phyloP scores from a whole-genome alignment of 176 grass and related monocot species.

The Tillandsia leiboldiana region DNA sequence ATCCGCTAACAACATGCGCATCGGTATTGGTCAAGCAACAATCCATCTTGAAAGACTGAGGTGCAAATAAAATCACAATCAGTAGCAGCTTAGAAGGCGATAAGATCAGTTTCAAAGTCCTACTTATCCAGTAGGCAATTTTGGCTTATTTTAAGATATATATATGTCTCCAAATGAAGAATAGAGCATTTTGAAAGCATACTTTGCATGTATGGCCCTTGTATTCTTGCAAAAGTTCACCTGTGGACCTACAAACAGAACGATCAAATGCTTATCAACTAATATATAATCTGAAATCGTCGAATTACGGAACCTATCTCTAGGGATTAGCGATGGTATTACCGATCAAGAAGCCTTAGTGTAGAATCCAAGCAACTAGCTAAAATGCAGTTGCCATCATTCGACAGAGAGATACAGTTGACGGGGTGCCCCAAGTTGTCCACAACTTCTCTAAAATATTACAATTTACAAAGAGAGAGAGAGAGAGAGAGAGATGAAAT shows the following conservation, averaged over 20 bases:
- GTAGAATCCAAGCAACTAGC: constrained; percentile 94
- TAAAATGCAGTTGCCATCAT: constrained; percentile 78
- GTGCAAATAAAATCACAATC: constrained; percentile 2
- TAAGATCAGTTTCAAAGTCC: background rate
- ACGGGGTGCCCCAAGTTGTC: constrained; percentile 76
- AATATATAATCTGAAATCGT: background rate
- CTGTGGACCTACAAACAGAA: constrained; percentile 45
- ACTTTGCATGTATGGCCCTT: constrained; percentile 92
- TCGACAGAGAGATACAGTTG: constrained; percentile 88
- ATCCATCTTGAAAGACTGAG: constrained; percentile 94
- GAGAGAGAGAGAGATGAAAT: constrained; percentile 15
- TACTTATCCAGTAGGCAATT: background rate
- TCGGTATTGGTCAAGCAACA: constrained; percentile 90
- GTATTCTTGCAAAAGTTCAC: constrained; percentile 87
- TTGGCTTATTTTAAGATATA: background rate
- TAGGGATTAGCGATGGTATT: constrained; percentile 15
- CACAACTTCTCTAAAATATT: constrained; percentile 62
- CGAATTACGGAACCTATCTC: background rate
- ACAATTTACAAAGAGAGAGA: constrained; percentile 6
- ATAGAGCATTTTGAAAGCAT: constrained; percentile 1
- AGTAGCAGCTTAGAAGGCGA: background rate
- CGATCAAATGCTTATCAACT: background rate
- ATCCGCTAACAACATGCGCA: constrained; percentile 78
- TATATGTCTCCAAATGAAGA: background rate
- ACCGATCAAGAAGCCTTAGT: constrained; percentile 76